Evolutionary conservation across 257 asterid genomes (phyloP).

Genomic region (Solanum stenotomum): DNA sequence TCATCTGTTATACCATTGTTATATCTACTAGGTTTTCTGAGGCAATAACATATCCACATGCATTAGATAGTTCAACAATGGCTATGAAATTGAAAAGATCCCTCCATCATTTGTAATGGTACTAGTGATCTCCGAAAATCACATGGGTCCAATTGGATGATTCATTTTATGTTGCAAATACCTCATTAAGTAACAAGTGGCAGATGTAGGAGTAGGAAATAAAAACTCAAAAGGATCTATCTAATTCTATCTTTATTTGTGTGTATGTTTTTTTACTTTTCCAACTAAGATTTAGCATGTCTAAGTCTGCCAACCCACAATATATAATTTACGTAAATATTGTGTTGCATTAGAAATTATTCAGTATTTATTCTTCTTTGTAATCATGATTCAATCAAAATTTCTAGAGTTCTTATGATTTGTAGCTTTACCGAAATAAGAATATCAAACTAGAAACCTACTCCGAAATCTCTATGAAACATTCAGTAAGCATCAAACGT

Average conservation of each 20-base stretch:
- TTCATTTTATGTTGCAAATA: not conserved
- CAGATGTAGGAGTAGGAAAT: not conserved
- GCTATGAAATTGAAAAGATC: not conserved
- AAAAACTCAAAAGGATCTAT: not conserved
- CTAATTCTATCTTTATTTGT: not conserved
- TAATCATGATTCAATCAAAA: not conserved
- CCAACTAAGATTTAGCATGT: not conserved
- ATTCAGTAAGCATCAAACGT: not conserved
- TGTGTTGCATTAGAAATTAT: not conserved
- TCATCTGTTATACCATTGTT: not conserved
- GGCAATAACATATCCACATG: not conserved
- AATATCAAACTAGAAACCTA: not conserved
- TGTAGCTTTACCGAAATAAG: not conserved
- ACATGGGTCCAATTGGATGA: not conserved
- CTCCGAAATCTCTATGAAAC: not conserved
- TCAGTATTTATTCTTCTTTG: not conserved
- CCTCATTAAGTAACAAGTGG: not conserved
- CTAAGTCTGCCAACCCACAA: not conserved
- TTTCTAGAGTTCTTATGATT: not conserved
- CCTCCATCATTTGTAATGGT: not conserved
- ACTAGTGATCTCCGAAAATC: not conserved
- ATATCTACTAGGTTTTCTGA: not conserved
- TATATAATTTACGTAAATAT: not conserved
- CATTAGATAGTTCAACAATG: not conserved
- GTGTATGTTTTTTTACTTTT: not conserved